phyloP scores from a whole-genome alignment of 2,329 filamentous ascomycete genomes.

The Venturia effusa region DNA sequence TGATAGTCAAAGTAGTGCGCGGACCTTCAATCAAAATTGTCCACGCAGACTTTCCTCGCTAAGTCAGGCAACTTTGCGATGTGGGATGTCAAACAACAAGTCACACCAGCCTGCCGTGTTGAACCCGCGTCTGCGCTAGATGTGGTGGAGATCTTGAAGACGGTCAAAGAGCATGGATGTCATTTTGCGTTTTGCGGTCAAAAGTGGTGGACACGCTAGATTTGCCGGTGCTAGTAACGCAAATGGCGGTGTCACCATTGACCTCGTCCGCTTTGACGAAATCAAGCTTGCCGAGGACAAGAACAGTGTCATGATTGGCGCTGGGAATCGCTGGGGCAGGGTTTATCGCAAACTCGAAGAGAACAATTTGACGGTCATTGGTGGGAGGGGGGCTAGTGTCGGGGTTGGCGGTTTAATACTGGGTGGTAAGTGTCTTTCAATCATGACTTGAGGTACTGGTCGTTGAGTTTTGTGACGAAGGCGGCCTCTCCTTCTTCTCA shows the following conservation, averaged over 20 bases:
- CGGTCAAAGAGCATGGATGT: not conserved
- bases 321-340: conserved; percentile 6
- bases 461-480: conserved; percentile 12
- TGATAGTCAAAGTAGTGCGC: not conserved
- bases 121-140: not conserved
- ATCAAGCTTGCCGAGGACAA: conserved; percentile 7
- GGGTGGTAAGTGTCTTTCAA: not conserved
- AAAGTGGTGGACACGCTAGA: conserved; percentile 9
- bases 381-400: conserved; percentile 8
- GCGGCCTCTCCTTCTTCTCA: conserved; percentile 25
- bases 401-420: conserved; percentile 10
- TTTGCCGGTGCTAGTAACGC: conserved; percentile 11
- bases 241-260: conserved; percentile 11
- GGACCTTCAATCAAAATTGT: not conserved
- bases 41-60: not conserved
- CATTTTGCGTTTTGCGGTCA: conserved; percentile 11
- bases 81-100: conserved; percentile 1
- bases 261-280: conserved; percentile 5
- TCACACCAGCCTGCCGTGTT: conserved; percentile 1
- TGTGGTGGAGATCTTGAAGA: not conserved
- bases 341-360: conserved; percentile 10
- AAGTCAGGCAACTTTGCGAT: not conserved
- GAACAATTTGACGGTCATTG: conserved; percentile 2
- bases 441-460: not conserved
- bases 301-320: conserved; percentile 7